Conservation (phyloP, 2,329 filamentous ascomycete genomes). For the Waltergamsia citrina region DNA sequence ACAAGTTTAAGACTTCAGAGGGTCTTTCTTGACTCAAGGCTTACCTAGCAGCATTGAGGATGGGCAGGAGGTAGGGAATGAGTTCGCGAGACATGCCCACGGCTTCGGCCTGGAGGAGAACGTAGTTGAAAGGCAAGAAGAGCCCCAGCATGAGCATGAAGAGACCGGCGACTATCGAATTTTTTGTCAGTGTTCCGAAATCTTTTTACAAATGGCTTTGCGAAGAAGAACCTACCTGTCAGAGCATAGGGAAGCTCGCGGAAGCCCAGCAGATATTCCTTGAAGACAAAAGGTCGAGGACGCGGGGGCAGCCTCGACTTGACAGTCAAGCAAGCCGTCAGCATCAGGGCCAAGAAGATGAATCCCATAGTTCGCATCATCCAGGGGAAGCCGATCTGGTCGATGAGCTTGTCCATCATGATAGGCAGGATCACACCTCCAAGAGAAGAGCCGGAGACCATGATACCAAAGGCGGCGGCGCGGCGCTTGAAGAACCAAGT, state of each 20-base stretch:
- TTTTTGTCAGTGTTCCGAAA: no score
- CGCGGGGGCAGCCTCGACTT: slow-evolving; percentile 33
- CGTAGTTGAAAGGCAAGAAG: slow-evolving; percentile 45
- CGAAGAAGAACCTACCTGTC: slow-evolving; percentile 11
- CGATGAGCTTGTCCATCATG: slow-evolving; percentile 45
- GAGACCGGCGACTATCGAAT: slow-evolving; percentile 26
- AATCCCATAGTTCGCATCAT: slow-evolving; percentile 37
- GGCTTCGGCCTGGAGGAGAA: slow-evolving; percentile 35
- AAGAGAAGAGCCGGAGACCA: slow-evolving; percentile 42
- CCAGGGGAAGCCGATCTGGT: slow-evolving; percentile 34
- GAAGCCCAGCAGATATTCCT: slow-evolving; percentile 36
- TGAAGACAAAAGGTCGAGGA: slow-evolving; percentile 30
- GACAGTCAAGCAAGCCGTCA: slow-evolving; percentile 24
- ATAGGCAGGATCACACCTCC: slow-evolving; percentile 52
- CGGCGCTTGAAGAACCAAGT: slow-evolving; percentile 44
- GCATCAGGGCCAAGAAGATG: slow-evolving; percentile 28
- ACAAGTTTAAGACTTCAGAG: neutral
- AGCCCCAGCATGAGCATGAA: slow-evolving; percentile 49
- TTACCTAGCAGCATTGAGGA: slow-evolving; percentile 46
- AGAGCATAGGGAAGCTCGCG: slow-evolving; percentile 33
- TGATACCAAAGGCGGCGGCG: slow-evolving; percentile 42
- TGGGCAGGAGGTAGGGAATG: slow-evolving; percentile 38
- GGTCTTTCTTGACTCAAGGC: slow-evolving; percentile 6
- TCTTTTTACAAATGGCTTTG: no score
- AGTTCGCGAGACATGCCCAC: slow-evolving; percentile 30